Percentiles rank a stretch among this genome's conserved stretches.
Evolutionary conservation across 768 basidiomycete genomes (phyloP).

Genomic region (Suillus hirtellus): DNA sequence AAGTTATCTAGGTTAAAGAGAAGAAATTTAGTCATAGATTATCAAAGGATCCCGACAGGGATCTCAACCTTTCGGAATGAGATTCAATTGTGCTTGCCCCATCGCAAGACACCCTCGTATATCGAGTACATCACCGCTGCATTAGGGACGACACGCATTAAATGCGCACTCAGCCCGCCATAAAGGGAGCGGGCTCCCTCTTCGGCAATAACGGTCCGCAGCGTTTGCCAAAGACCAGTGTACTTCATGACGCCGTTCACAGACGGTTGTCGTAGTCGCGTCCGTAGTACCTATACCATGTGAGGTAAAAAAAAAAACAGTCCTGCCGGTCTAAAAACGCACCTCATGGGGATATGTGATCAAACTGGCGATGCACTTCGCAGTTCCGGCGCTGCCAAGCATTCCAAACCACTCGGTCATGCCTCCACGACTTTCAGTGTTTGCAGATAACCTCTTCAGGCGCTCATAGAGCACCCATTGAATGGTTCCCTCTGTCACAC

Average conservation of each 20-base stretch:
- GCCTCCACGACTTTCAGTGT: conserved; percentile 56
- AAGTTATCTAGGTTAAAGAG: conserved; percentile 11
- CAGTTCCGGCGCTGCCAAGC: conserved; percentile 87
- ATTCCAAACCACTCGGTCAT: conserved; percentile 73
- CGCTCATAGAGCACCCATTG: conserved; percentile 98
- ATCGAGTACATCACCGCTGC: conserved; percentile 97
- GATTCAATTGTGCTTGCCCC: conserved; percentile 34
- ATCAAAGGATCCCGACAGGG: not conserved
- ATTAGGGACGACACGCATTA: conserved; percentile 97
- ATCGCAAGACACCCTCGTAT: conserved; percentile 82
- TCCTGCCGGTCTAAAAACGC: conserved; percentile 20
- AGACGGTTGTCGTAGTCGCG: conserved; percentile 86
- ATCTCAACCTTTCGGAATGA: not conserved
- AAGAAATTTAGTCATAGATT: not conserved
- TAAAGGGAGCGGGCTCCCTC: conserved; percentile 88
- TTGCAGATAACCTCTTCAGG: conserved; percentile 68
- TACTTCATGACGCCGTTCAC: conserved; percentile 82
- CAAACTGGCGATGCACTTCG: conserved; percentile 90
- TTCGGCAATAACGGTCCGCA: conserved; percentile 82
- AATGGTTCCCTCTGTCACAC: conserved; percentile 94
- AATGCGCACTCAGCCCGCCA: conserved; percentile 89
- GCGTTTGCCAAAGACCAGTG: conserved; percentile 80
- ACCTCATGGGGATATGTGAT: conserved; percentile 99
- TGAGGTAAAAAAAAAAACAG: conserved; percentile 12
- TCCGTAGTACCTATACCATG: conserved; percentile 74